phyloP scores from a whole-genome alignment of 2,329 filamentous ascomycete species.

The Graphiopsis chlorocephala region DNA sequence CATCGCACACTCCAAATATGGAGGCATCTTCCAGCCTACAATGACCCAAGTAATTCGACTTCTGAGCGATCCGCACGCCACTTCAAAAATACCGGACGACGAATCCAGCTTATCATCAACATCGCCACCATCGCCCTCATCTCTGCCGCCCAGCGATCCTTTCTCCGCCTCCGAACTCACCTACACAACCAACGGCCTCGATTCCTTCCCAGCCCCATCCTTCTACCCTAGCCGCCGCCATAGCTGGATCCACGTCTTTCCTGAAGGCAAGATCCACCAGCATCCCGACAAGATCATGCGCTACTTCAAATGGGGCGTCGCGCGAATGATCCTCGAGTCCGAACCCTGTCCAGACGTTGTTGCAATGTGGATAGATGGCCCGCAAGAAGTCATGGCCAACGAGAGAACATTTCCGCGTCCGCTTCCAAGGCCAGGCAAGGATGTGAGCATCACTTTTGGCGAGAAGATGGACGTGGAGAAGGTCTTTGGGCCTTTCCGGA shows the following conservation, averaged over 20 bases:
- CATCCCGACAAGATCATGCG: conserved; percentile 74
- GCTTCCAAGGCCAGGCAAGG: conserved; percentile 70
- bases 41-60: conserved; percentile 82
- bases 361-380: conserved; percentile 92
- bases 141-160: conserved; percentile 47
- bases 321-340: conserved; percentile 84
- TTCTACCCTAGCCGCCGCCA: conserved; percentile 67
- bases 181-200: conserved; percentile 65
- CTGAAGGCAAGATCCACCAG: conserved; percentile 92
- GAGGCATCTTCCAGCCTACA: conserved; percentile 86
- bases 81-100: background rate
- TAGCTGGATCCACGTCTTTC: conserved; percentile 93
- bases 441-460: conserved; percentile 73
- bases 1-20: conserved; percentile 69
- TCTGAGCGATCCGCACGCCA: conserved; percentile 56
- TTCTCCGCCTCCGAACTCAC: conserved; percentile 53
- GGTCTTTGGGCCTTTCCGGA: conserved; percentile 74
- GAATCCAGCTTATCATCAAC: conserved; percentile 8
- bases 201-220: conserved; percentile 69
- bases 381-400: conserved; percentile 85
- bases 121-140: conserved; percentile 18
- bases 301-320: conserved; percentile 98
- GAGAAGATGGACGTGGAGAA: conserved; percentile 70
- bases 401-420: conserved; percentile 75
- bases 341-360: conserved; percentile 85